Evolutionary conservation across 345 rosid species (phyloP).

Genomic region (Heritiera fomes): DNA sequence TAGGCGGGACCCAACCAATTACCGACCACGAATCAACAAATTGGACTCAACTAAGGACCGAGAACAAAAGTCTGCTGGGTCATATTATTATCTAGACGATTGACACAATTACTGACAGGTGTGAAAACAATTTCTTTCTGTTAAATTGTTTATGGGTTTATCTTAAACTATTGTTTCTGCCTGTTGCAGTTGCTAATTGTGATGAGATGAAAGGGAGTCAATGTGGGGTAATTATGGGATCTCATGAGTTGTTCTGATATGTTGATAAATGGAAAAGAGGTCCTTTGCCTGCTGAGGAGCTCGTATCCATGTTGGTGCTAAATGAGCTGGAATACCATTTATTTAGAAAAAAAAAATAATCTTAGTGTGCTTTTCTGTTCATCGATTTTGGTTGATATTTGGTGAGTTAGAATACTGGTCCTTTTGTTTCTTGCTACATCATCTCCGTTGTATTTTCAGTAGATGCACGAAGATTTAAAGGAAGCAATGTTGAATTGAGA

Average conservation of each 20-base stretch:
- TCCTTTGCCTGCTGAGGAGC: neutral
- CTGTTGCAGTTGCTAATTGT: slow-evolving; percentile 5
- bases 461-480: neutral
- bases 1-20: slow-evolving; percentile 93
- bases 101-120: slow-evolving; percentile 34
- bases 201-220: neutral
- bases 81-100: slow-evolving; percentile 90
- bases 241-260: neutral
- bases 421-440: neutral
- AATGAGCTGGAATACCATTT: slow-evolving; percentile 1
- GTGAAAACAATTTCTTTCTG: neutral
- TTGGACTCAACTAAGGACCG: slow-evolving; percentile 93
- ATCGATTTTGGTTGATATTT: slow-evolving; percentile 25
- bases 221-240: slow-evolving; percentile 6
- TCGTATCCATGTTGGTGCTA: neutral
- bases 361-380: slow-evolving; percentile 6
- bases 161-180: neutral
- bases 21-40: slow-evolving; percentile 93
- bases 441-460: neutral
- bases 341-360: neutral
- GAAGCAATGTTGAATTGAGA: neutral
- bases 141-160: neutral
- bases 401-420: neutral
- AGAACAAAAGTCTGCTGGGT: slow-evolving; percentile 94
- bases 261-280: neutral